Evolutionary conservation across 192 early-diverging fungal species (phyloP), one percentile per base, ranked within the genome.

Genomic region (Spizellomyces punctatus): DNA sequence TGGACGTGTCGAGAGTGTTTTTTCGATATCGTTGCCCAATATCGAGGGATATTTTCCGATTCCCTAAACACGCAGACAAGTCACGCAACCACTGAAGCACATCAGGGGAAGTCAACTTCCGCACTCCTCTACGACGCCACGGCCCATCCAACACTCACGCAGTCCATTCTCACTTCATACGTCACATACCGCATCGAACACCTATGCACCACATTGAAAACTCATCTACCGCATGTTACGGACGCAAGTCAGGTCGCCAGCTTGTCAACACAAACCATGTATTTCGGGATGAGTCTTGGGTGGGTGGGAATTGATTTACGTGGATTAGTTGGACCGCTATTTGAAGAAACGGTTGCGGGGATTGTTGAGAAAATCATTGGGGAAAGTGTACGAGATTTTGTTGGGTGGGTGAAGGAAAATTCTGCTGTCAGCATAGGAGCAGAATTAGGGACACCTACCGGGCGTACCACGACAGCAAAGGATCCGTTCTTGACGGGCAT

Each of bases 1-100:
- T 46, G 41, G 21, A 83, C 86, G n/a, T 61, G 44, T 46, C 84
- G 92, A 52, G 92, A 93, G 68, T 82, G 88, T 64, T 83, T 94
- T 55, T 90, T 93, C 75, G 92, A 95, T 65, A 91, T 92, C 50
- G 81, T 92, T 58, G 91, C 87, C 10, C 92, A 95, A 58, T 95
- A 91, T 71, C 89, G 85, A 62, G 87, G 88, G 44, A 89, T 94
- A 42, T 94, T 94, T 71, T 72, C 83, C 58, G 76, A 80, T 12
- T 48, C 61, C 10, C 45, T 19, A 14, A 10, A 8, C 47, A 63
- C 69, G 0, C 4, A 47, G 41, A 17, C 46, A 14, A 46, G 48
- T 41, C 10, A 8, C 41, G 10, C 61, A 10, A 5, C 60, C 14
- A 8, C 1, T 8, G 27, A 36, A 36, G 27, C 0, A 36, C 27